Conservation (phyloP, 2,329 filamentous ascomycete genomes). For the Clarireedia homoeocarpa region DNA sequence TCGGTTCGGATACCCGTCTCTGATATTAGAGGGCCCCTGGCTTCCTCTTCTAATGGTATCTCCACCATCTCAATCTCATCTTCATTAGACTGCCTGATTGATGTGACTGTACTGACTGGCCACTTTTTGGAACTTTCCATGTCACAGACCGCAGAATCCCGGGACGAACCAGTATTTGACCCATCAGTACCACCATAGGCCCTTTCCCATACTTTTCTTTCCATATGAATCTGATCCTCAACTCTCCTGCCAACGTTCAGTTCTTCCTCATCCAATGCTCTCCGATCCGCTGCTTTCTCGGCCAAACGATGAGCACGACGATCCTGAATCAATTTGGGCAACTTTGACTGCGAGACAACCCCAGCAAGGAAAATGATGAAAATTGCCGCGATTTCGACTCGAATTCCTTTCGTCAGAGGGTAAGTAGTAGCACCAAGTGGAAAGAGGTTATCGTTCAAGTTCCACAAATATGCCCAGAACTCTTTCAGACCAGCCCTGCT, state of each 20-base stretch:
- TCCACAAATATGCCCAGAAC: conserved; percentile 92
- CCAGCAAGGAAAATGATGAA: conserved; percentile 69
- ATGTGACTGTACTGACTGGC: conserved; percentile 18
- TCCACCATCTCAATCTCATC: conserved; percentile 49
- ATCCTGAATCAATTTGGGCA: conserved; percentile 75
- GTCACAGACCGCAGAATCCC: conserved; percentile 31
- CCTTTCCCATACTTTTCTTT: conserved; percentile 67
- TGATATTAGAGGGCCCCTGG: conserved; percentile 2
- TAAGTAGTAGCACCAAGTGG: conserved; percentile 70
- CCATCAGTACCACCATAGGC: conserved; percentile 57
- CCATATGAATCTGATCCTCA: conserved; percentile 52
- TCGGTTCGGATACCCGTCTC: conserved; percentile 15
- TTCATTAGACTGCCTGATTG: conserved; percentile 32
- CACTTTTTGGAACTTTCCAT: conserved; percentile 40
- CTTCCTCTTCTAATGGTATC: conserved; percentile 15
- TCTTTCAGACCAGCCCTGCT: conserved; percentile 87
- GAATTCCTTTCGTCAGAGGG: conserved; percentile 77
- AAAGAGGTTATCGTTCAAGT: conserved; percentile 71
- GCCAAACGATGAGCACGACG: conserved; percentile 46
- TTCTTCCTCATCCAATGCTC: conserved; percentile 56
- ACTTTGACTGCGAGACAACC: conserved; percentile 72
- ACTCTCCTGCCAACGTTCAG: conserved; percentile 60
- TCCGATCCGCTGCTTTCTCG: conserved; percentile 41
- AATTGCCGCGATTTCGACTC: conserved; percentile 73
- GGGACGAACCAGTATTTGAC: conserved; percentile 13